Conservation (phyloP, 768 basidiomycete species). For the Asterophora parasitica region DNA sequence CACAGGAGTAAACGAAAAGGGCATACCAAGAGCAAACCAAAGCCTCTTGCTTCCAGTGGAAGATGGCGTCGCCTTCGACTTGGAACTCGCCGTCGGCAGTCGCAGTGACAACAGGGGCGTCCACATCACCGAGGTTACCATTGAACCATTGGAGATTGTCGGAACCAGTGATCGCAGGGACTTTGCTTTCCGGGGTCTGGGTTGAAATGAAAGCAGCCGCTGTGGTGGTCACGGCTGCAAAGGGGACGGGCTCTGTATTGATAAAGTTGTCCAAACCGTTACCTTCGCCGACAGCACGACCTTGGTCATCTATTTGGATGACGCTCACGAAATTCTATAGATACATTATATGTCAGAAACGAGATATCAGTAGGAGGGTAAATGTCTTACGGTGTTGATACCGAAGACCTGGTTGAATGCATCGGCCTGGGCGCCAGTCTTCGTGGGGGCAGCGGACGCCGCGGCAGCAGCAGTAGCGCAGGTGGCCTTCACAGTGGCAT, state of each 20-base stretch:
- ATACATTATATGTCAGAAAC: not conserved
- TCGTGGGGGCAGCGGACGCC: slow-evolving; percentile 35
- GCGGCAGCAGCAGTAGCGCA: slow-evolving; percentile 39
- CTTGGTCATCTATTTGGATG: slow-evolving; percentile 40
- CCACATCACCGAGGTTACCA: slow-evolving; percentile 41
- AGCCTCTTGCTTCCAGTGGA: slow-evolving; percentile 42
- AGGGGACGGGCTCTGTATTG: slow-evolving; percentile 13
- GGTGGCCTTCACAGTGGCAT: slow-evolving; percentile 46
- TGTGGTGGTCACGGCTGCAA: slow-evolving; percentile 2
- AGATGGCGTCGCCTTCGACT: slow-evolving; percentile 41
- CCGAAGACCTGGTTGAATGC: slow-evolving; percentile 58
- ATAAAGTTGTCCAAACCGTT: not conserved
- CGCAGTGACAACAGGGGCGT: slow-evolving; percentile 40
- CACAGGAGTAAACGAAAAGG: not conserved
- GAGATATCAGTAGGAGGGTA: not conserved
- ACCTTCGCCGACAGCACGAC: slow-evolving; percentile 27
- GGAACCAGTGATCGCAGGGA: not conserved
- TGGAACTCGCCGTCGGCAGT: slow-evolving; percentile 41
- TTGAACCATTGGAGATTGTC: slow-evolving; percentile 52
- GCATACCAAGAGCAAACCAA: slow-evolving; percentile 44
- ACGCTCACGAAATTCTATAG: slow-evolving; percentile 42
- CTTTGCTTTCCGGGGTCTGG: not conserved
- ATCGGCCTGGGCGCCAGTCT: slow-evolving; percentile 54
- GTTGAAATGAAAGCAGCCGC: slow-evolving; percentile 15
- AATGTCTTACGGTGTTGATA: slow-evolving; percentile 36